These are phyloP conservation scores for Lipomyces yamanashiensis DNA, from an alignment of 805 yeast genomes.

Conservation along the genomic window DNA sequence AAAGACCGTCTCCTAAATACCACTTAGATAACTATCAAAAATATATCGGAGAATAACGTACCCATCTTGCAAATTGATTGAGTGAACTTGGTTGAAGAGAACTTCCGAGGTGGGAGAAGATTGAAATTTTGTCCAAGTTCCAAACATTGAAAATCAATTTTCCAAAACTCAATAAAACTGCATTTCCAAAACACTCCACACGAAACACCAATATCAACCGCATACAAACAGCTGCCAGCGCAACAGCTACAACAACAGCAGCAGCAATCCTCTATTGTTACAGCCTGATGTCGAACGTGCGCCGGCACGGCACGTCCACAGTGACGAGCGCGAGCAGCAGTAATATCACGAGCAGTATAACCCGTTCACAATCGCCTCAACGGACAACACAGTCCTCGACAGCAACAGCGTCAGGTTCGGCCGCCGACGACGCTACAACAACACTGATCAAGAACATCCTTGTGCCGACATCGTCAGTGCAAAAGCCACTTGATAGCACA, in stretches of 20 bases:
- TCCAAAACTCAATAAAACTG: neutral
- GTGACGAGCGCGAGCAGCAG: conserved; percentile 1
- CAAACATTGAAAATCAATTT: neutral
- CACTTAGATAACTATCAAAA: neutral
- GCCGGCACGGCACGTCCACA: conserved; percentile 19
- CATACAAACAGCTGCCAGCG: neutral
- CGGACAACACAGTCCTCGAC: neutral
- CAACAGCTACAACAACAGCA: neutral
- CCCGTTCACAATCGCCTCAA: neutral
- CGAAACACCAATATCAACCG: neutral
- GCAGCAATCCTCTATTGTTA: neutral
- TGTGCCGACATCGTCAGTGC: conserved; percentile 32
- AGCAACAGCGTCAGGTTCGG: conserved; percentile 8
- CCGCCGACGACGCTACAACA: conserved; percentile 28
- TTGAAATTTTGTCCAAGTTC: neutral
- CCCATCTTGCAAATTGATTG: no score
- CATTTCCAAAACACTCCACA: neutral
- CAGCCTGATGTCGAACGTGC: conserved; percentile 18
- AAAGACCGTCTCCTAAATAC: neutral
- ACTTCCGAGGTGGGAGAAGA: no score
- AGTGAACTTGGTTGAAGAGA: no score
- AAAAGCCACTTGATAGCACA: conserved; percentile 27
- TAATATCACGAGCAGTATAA: neutral
- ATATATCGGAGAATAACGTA: neutral
- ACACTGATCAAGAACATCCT: conserved; percentile 31